A percentile compares a stretch with the other conserved stretches of the same genome.
These are phyloP conservation scores for Claviceps sorghi DNA, from an alignment of 2,329 filamentous ascomycete genomes.

Conservation along the genomic window DNA sequence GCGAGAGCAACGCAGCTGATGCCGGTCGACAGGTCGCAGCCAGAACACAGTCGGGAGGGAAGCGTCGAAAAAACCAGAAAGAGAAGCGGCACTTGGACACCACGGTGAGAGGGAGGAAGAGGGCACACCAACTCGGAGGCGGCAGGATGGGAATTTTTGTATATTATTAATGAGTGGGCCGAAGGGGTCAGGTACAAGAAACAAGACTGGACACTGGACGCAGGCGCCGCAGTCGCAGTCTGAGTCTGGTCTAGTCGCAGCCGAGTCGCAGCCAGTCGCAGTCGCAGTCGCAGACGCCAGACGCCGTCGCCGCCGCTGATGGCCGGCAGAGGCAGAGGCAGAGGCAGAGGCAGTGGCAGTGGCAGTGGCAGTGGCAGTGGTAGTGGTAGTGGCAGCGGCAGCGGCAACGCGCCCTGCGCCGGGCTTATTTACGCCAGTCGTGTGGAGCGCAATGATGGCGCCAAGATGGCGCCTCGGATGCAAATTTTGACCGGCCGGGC, in stretches of 20 bases:
- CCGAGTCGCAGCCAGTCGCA: no score
- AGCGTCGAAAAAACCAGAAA: background rate
- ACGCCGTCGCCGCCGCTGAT: background rate
- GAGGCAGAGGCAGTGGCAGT: background rate
- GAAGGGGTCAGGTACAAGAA: background rate
- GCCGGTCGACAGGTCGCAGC: conserved; percentile 3
- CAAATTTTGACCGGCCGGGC: background rate
- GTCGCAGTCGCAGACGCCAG: no score
- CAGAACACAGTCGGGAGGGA: background rate
- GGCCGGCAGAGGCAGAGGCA: no score
- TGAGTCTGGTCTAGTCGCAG: no score
- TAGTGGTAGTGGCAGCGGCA: no score
- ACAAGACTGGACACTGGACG: background rate
- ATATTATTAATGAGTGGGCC: conserved; percentile 7
- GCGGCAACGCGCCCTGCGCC: background rate
- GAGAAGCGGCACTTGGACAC: background rate
- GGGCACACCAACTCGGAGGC: background rate
- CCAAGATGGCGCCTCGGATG: background rate
- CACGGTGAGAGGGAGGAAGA: background rate
- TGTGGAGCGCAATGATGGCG: background rate
- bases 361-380: no score
- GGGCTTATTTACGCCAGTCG: background rate
- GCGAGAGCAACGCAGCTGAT: background rate
- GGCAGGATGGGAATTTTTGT: conserved; percentile 3
- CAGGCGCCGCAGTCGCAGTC: conserved; percentile 3